Percentiles rank a stretch among this genome's conserved stretches.
Conservation (phyloP, 2,329 filamentous ascomycete genomes). For the Monascus ruber region DNA sequence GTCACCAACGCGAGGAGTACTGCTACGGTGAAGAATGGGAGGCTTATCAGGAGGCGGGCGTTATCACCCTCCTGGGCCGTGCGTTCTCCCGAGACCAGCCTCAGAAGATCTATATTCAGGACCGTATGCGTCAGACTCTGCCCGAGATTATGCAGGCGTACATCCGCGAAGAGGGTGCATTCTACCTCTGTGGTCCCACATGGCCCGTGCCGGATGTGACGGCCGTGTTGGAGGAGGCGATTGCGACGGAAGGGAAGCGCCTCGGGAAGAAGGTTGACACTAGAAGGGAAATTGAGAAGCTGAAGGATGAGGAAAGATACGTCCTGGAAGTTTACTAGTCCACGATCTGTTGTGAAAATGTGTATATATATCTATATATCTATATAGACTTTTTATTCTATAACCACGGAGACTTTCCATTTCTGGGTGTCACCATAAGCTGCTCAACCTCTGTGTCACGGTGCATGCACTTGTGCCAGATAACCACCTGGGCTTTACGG, state of each 20-base stretch:
- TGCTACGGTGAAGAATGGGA: constrained; percentile 99
- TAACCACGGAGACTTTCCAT: too few relatives aligned
- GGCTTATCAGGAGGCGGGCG: constrained; percentile 87
- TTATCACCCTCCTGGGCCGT: constrained; percentile 84
- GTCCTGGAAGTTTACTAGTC: constrained; percentile 89
- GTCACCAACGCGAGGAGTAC: constrained; percentile 96
- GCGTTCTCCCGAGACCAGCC: constrained; percentile 96
- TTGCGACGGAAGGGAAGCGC: constrained; percentile 60
- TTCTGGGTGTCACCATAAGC: too few relatives aligned
- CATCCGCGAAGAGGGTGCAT: constrained; percentile 74
- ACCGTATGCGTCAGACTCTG: constrained; percentile 86
- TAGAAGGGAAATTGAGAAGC: constrained; percentile 83
- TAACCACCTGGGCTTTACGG: too few relatives aligned
- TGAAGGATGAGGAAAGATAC: constrained; percentile 92
- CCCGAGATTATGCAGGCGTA: constrained; percentile 76
- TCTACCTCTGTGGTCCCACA: constrained; percentile 95
- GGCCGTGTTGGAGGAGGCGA: constrained; percentile 83
- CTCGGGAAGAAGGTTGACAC: constrained; percentile 68
- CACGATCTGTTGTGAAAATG: background rate
- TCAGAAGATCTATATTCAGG: constrained; percentile 98
- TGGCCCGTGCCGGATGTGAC: constrained; percentile 98
- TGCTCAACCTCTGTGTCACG: too few relatives aligned
- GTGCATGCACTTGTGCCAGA: too few relatives aligned
- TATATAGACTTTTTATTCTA: too few relatives aligned
- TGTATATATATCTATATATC: background rate